Conservation (phyloP, 2,329 filamentous ascomycete species). For the Daldinia eschscholtzii region DNA sequence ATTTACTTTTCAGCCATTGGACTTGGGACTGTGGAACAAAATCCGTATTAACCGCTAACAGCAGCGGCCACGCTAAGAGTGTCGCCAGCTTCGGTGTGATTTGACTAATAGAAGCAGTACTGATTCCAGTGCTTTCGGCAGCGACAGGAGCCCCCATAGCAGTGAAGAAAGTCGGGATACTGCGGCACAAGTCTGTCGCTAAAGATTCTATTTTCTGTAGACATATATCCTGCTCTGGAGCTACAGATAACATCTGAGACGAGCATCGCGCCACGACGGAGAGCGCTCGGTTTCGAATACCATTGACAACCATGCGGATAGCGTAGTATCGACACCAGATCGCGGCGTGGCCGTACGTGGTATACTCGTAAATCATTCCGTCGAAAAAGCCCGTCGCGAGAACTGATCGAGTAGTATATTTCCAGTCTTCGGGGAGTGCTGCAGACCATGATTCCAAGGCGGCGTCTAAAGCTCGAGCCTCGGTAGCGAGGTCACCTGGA, state of each 20-base stretch:
- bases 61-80: slow-evolving; percentile 28
- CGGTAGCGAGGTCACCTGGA: slow-evolving; percentile 19
- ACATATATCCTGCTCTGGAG: slow-evolving; percentile 21
- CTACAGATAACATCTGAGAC: not conserved
- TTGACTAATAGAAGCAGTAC: not conserved
- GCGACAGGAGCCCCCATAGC: not conserved
- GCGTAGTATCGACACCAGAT: slow-evolving; percentile 29
- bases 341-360: slow-evolving; percentile 24
- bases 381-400: slow-evolving; percentile 4
- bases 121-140: not conserved
- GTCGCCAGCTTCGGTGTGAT: slow-evolving; percentile 27
- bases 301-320: slow-evolving; percentile 24
- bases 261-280: slow-evolving; percentile 21
- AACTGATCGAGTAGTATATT: slow-evolving; percentile 4
- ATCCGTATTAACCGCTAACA: slow-evolving; percentile 22
- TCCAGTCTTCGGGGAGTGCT: slow-evolving; percentile 20
- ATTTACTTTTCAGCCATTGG: slow-evolving; percentile 19
- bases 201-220: slow-evolving; percentile 26
- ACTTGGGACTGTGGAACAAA: slow-evolving; percentile 26
- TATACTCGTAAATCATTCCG: slow-evolving; percentile 15
- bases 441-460: slow-evolving; percentile 28
- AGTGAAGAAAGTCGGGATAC: slow-evolving; percentile 16
- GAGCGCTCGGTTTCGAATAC: slow-evolving; percentile 30
- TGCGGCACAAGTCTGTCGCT: slow-evolving; percentile 24
- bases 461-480: slow-evolving; percentile 20